These are phyloP conservation scores for Cryoendolithus antarcticus DNA, from an alignment of 2,329 filamentous ascomycete genomes.

Conservation along the genomic window DNA sequence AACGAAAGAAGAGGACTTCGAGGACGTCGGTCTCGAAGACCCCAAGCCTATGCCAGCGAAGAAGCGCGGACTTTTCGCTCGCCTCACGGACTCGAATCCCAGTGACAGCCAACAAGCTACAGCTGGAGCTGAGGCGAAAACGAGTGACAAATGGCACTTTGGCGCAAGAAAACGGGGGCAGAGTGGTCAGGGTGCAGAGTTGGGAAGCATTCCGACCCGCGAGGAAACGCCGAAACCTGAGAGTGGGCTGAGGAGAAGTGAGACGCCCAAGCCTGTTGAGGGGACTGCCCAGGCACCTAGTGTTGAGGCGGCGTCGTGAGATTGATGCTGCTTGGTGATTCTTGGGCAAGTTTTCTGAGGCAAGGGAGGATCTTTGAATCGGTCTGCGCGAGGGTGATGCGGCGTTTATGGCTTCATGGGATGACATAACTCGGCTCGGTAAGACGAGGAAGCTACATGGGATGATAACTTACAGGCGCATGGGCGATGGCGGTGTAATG, in stretches of 20 bases:
- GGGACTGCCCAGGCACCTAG: conserved; percentile 14
- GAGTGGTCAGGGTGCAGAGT: conserved; percentile 58
- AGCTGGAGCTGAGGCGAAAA: conserved; percentile 4
- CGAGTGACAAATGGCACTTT: conserved; percentile 38
- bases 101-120: conserved; percentile 9
- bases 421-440: no score
- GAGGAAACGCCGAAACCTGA: conserved; percentile 18
- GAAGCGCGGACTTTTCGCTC: conserved; percentile 69
- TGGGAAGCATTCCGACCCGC: conserved; percentile 46
- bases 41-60: conserved; percentile 47
- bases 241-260: conserved; percentile 10
- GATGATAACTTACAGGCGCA: no score
- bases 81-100: conserved; percentile 52
- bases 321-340: conserved; percentile 12
- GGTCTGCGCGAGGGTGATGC: no score
- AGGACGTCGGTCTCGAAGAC: conserved; percentile 83
- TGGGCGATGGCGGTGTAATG: no score
- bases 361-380: conserved; percentile 7
- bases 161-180: conserved; percentile 60
- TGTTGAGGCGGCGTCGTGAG: neutral
- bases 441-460: no score
- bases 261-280: conserved; percentile 5
- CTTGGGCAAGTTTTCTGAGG: conserved; percentile 19
- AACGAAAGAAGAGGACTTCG: conserved; percentile 59
- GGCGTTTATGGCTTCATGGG: no score